Conservation (phyloP, 108 stramenopile genomes). For the Schizochytrium sp. region DNA sequence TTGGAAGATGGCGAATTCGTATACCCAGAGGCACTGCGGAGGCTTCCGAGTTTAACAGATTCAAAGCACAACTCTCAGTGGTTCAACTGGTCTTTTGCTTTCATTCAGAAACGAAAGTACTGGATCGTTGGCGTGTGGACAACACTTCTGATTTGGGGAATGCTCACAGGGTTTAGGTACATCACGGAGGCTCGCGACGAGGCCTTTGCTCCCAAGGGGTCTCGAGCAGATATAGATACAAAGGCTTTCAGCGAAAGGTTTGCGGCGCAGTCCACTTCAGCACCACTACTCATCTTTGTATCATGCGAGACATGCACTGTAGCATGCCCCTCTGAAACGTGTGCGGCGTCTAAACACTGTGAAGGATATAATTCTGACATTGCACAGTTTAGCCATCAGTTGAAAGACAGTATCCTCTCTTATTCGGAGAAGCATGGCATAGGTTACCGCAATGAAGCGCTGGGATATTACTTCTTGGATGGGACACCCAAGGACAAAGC, state of each 20-base stretch:
- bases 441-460: constrained; percentile 35
- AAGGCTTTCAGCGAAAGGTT: neutral
- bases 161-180: constrained; percentile 46
- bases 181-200: constrained; percentile 58
- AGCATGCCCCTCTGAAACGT: neutral
- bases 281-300: neutral
- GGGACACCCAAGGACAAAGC: constrained; percentile 8
- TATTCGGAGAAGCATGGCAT: constrained; percentile 56
- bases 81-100: neutral
- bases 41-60: constrained; percentile 1
- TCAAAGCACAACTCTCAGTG: neutral
- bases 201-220: constrained; percentile 19
- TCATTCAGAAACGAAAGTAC: neutral
- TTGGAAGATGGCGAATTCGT: too few relatives aligned
- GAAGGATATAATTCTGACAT: neutral
- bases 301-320: constrained; percentile 24
- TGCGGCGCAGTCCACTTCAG: constrained; percentile 16
- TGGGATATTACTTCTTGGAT: constrained; percentile 30
- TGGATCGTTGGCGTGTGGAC: constrained; percentile 15
- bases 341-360: neutral
- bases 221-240: neutral
- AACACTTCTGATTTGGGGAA: constrained; percentile 1
- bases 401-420: neutral
- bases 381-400: neutral
- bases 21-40: neutral